Evolutionary conservation across 2,329 filamentous ascomycete genomes (phyloP), one percentile per base, ranked within the genome.

Genomic region (Atkinsonella hypoxylon): DNA sequence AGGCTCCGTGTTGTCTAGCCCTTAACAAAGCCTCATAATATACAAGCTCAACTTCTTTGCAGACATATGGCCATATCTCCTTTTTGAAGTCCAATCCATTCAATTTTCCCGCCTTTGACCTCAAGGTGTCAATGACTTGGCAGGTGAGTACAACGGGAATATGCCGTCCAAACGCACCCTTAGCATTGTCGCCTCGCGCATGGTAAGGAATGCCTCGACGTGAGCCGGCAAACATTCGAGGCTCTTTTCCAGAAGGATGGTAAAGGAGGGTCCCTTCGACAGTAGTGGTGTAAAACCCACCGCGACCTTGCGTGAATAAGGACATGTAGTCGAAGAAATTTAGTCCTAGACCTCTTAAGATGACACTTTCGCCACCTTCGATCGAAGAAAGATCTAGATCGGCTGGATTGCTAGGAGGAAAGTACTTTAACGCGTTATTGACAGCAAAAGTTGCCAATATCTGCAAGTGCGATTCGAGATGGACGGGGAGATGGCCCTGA

Each of bases 321-420:
- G 50, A 15, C 13, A 52, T n/a, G 47, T 52, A 48, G 36, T 52
- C 50, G 20, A 52, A 52, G 17, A 52, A 52, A 41, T 52, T 52
- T 13, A 52, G 50, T 6, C 50, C 50, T 1, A 52, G 18, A 1
- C 50, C 50, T 15, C 47, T 42, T 9, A 52, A 30, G 10, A 52
- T 10, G 11, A 52, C 50, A 0, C 11, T 7, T 18, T 52, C 47
- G 4, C 50, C 47, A 2, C 47, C 41, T 18, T 30, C 18, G 13
- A 52, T 48, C 1, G 5, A 41, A 4, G 50, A 52, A 4, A 52
- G 42, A 43, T 52, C 50, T 1, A 36, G 18, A 46, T 52, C 50
- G 3, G 50, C 50, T 20, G 50, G 50, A 10, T 52, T 52, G 15
- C 26, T 46, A 2, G 50, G 50, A 5, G 22, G 9, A 6, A 52